A percentile compares a stretch with the other conserved stretches of the same genome.
Conservation (phyloP, 768 basidiomycete genomes). For the Mycena kentingensis region DNA sequence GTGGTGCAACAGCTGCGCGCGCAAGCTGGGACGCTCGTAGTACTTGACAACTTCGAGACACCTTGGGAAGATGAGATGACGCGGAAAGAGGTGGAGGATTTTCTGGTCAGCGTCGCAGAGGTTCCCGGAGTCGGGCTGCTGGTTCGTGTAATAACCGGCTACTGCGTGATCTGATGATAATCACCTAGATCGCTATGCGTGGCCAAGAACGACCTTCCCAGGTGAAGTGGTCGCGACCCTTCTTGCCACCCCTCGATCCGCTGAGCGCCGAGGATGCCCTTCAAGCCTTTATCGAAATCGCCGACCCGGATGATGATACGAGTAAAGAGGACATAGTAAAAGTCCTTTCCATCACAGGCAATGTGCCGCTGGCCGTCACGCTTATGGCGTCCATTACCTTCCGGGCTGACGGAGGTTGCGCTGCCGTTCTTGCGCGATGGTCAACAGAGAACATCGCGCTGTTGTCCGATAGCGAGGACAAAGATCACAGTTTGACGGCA, state of each 20-base stretch:
- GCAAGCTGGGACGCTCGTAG: neutral
- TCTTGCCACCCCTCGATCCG: neutral
- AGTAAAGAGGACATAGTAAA: no score
- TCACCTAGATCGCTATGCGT: neutral
- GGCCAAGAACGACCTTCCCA: neutral
- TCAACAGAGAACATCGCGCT: no score
- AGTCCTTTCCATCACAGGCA: no score
- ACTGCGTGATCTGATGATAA: neutral
- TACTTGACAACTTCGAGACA: neutral
- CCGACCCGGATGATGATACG: neutral
- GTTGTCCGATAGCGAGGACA: no score
- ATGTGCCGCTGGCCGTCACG: no score
- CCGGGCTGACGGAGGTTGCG: no score
- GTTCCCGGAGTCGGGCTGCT: neutral
- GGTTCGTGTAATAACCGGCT: neutral
- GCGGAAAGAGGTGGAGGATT: neutral
- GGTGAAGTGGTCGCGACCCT: neutral
- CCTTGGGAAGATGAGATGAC: neutral
- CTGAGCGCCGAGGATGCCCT: neutral
- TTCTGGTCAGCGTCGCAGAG: neutral
- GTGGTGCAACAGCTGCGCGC: neutral
- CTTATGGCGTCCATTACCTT: no score
- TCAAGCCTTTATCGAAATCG: neutral
- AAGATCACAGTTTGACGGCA: no score
- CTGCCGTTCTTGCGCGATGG: no score